phyloP scores from a whole-genome alignment of 139 green algal genomes.

The Gonium pectorale region DNA sequence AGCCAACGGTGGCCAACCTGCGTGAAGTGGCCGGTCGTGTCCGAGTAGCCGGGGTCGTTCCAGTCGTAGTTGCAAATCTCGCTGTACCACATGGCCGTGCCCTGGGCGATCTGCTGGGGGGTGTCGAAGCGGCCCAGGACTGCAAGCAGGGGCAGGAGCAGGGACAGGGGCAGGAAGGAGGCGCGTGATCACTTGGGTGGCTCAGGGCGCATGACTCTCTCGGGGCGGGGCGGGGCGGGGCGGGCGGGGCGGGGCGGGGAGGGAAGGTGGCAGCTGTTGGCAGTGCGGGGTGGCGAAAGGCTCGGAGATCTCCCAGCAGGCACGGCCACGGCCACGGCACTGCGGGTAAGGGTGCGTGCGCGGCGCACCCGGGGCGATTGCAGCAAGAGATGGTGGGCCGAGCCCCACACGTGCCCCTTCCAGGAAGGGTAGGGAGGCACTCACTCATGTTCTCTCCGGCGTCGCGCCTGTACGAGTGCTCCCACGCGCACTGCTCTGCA shows the following conservation, averaged over 20 bases:
- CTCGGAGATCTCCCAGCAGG: neutral
- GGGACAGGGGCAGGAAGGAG: neutral
- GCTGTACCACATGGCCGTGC: slow-evolving; percentile 7
- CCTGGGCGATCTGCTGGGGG: neutral
- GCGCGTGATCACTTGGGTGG: neutral
- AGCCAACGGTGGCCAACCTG: neutral
- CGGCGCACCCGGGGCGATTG: neutral
- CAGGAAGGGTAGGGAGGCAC: neutral
- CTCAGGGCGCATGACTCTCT: neutral
- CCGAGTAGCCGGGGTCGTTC: neutral
- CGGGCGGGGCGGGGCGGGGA: too few species aligned
- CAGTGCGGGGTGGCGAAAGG: neutral
- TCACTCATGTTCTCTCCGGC: slow-evolving; percentile 24
- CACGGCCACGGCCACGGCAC: neutral
- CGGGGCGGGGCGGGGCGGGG: too few species aligned
- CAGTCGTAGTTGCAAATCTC: slow-evolving; percentile 21
- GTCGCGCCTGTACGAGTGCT: neutral
- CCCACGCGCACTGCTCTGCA: neutral
- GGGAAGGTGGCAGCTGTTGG: too few species aligned
- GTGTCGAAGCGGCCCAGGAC: neutral
- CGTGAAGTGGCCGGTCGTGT: slow-evolving; percentile 3
- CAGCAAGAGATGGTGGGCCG: neutral
- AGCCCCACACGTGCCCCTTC: neutral
- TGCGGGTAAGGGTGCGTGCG: neutral
- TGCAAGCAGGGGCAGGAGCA: neutral